These are phyloP conservation scores for Prunella vulgaris DNA, from an alignment of 257 asterid species.

Conservation along the genomic window DNA sequence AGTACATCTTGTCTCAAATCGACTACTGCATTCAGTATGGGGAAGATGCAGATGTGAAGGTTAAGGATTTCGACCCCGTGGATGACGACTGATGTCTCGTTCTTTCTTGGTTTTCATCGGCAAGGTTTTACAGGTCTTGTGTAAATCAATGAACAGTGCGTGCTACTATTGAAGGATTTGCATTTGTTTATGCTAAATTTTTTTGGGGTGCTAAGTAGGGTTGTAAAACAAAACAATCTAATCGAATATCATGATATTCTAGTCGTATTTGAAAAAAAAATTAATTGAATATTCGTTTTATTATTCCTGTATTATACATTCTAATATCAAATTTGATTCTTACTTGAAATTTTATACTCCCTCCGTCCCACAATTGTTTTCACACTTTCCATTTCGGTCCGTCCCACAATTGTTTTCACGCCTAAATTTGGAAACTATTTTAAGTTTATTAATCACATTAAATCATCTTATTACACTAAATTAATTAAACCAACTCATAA, in stretches of 20 bases:
- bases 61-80: constrained; percentile 74
- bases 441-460: no score
- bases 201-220: not conserved
- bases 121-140: not conserved
- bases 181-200: not conserved
- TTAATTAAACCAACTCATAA: no score
- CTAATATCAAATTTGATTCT: not conserved
- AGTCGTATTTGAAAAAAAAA: not conserved
- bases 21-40: constrained; percentile 83
- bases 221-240: not conserved
- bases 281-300: not conserved
- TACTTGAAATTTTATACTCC: not conserved
- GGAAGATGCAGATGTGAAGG: constrained; percentile 90
- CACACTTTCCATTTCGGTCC: no score
- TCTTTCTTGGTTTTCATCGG: not conserved
- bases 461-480: no score
- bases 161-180: not conserved
- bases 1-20: constrained; percentile 74
- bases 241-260: not conserved
- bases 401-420: no score
- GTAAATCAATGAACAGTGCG: not conserved
- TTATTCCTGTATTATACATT: no score
- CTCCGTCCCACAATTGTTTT: no score
- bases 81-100: constrained; percentile 34
- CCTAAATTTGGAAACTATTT: no score